phyloP scores from a whole-genome alignment of 768 basidiomycete genomes.

The Phlegmacium glaucopus region DNA sequence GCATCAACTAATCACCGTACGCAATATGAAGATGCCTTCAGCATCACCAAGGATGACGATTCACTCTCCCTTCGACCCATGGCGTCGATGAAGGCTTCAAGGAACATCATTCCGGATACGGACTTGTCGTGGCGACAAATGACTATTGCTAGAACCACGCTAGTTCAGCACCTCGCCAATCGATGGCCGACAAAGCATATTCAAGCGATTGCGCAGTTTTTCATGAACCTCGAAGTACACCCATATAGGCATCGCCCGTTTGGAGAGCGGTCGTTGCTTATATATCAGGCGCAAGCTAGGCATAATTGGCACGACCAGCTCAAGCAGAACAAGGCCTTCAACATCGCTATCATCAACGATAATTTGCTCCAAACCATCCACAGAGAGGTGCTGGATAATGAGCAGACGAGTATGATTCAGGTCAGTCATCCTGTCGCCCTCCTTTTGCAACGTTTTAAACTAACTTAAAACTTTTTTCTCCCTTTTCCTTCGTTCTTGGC shows the following conservation, averaged over 20 bases:
- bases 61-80: constrained; percentile 6
- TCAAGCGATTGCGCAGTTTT: constrained; percentile 7
- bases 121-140: constrained; percentile 17
- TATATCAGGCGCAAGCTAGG: constrained; percentile 8
- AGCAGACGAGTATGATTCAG: not conserved
- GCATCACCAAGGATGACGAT: constrained; percentile 9
- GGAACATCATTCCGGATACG: constrained; percentile 3
- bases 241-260: not conserved
- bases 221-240: constrained; percentile 10
- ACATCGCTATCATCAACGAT: constrained; percentile 6
- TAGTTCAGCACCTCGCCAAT: not conserved
- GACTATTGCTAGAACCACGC: constrained; percentile 8
- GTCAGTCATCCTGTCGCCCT: not conserved
- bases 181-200: constrained; percentile 6
- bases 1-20: not conserved
- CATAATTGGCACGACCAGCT: constrained; percentile 11
- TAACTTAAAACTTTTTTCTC: too few species aligned
- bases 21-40: constrained; percentile 8
- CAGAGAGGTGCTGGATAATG: not conserved
- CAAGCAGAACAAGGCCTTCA: constrained; percentile 1
- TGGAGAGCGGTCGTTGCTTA: constrained; percentile 6
- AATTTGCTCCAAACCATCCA: not conserved
- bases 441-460: not conserved
- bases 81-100: constrained; percentile 13
- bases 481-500: not conserved